Evolutionary conservation across 163 green algal genomes (phyloP).

Genomic region (Scenedesmus sp.): DNA sequence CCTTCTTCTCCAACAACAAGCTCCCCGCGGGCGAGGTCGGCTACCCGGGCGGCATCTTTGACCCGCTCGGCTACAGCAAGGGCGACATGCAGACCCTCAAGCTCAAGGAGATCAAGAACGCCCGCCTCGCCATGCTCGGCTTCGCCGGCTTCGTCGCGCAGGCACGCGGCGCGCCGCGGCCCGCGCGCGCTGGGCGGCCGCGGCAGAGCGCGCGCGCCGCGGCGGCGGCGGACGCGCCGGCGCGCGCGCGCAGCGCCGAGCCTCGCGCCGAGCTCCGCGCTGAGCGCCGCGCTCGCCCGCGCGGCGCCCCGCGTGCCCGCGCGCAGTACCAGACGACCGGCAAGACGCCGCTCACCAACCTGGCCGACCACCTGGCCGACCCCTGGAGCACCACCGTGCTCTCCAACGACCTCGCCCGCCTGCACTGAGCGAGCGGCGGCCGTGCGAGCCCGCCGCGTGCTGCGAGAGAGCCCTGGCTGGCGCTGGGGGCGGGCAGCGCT

Average conservation of each 20-base stretch:
- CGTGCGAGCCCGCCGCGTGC: too few species aligned
- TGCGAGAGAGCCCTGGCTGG: too few species aligned
- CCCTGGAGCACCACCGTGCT: conserved; percentile 72
- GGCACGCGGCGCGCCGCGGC: conserved; percentile 29
- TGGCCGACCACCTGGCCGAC: conserved; percentile 75
- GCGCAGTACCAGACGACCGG: conserved; percentile 76
- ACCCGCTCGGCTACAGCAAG: conserved; percentile 86
- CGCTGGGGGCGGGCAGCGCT: too few species aligned
- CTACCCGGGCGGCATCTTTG: conserved; percentile 90
- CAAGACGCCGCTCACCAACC: conserved; percentile 72
- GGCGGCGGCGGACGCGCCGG: too few species aligned
- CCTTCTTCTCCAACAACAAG: conserved; percentile 87
- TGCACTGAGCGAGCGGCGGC: too few species aligned
- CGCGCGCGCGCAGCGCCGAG: too few species aligned
- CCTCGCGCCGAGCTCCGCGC: too few species aligned
- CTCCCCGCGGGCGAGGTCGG: conserved; percentile 69
- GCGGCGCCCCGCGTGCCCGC: too few species aligned
- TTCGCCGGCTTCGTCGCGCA: conserved; percentile 89
- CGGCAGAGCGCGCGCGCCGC: too few species aligned
- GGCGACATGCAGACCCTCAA: conserved; percentile 68
- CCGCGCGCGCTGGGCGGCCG: too few species aligned
- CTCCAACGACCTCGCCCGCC: conserved; percentile 58
- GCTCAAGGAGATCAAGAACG: conserved; percentile 97
- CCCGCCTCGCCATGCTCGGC: conserved; percentile 87
- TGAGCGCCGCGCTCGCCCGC: too few species aligned